These are phyloP conservation scores for Clonostachys sp. DNA, from an alignment of 2,329 filamentous ascomycete genomes.

Conservation along the genomic window DNA sequence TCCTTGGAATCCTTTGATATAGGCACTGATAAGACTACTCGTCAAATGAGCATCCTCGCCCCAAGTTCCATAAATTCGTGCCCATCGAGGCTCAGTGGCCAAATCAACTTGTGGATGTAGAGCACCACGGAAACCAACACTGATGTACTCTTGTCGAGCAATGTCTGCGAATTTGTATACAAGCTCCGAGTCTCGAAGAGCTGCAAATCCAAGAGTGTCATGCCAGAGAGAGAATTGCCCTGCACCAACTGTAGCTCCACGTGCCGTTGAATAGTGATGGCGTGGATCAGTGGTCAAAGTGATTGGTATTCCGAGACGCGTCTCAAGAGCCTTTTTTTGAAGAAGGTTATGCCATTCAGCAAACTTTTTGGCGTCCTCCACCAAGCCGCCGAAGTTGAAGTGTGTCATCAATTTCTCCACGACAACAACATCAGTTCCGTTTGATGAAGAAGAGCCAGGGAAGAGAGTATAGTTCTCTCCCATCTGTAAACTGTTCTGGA, in stretches of 20 bases:
- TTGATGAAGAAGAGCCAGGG: background rate
- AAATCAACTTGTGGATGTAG: constrained; percentile 47
- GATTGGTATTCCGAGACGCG: constrained; percentile 41
- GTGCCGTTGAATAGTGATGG: constrained; percentile 35
- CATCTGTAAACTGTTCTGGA: constrained; percentile 27
- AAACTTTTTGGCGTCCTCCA: constrained; percentile 24
- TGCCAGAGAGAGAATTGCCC: constrained; percentile 46
- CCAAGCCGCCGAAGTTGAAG: constrained; percentile 38
- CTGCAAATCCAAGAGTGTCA: constrained; percentile 43
- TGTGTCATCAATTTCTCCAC: constrained; percentile 25
- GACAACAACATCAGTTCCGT: constrained; percentile 7
- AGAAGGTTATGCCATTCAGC: constrained; percentile 35
- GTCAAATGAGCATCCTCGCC: constrained; percentile 41
- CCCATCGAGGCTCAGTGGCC: constrained; percentile 46
- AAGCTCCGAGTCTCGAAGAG: constrained; percentile 34
- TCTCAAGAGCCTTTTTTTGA: constrained; percentile 34
- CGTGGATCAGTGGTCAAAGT: constrained; percentile 42
- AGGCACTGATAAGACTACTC: constrained; percentile 28
- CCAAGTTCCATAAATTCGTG: constrained; percentile 36
- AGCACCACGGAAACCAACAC: constrained; percentile 35
- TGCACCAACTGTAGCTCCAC: constrained; percentile 34
- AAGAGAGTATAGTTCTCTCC: constrained; percentile 14
- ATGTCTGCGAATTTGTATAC: constrained; percentile 43
- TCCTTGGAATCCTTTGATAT: constrained; percentile 42
- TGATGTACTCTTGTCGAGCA: constrained; percentile 38